Percentiles rank a stretch among this genome's conserved stretches.
phyloP scores from a whole-genome alignment of 2,329 filamentous ascomycete species.

The Phyllosticta citriasiana region DNA sequence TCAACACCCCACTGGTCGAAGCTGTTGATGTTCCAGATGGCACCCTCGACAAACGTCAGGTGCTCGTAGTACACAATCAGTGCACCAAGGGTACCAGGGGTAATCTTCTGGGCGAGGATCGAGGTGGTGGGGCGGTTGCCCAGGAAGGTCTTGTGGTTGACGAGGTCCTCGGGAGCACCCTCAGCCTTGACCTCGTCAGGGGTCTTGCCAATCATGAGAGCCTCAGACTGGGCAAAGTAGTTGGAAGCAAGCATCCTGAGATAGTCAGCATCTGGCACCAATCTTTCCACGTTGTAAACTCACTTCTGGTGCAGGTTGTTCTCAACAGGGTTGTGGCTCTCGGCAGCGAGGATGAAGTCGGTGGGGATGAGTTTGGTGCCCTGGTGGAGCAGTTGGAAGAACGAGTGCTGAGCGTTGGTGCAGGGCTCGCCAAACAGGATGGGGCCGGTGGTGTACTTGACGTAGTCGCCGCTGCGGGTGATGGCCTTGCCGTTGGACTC shows the following conservation, averaged over 20 bases:
- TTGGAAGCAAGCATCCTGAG: slow-evolving; percentile 73
- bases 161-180: slow-evolving; percentile 61
- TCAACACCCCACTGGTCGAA: slow-evolving; percentile 99
- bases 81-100: slow-evolving; percentile 83
- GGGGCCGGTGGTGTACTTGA: slow-evolving; percentile 94
- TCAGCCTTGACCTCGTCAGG: slow-evolving; percentile 70
- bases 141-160: slow-evolving; percentile 98
- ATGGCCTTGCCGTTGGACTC: slow-evolving; percentile 99
- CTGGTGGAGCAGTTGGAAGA: slow-evolving; percentile 99
- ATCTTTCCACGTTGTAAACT: slow-evolving; percentile 5
- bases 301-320: slow-evolving; percentile 85
- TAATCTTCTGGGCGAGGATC: slow-evolving; percentile 88
- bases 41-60: slow-evolving; percentile 93
- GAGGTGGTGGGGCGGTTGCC: slow-evolving; percentile 95
- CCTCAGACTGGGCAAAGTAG: slow-evolving; percentile 83
- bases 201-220: slow-evolving; percentile 84
- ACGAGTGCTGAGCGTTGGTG: slow-evolving; percentile 98
- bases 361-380: slow-evolving; percentile 97
- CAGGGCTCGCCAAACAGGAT: slow-evolving; percentile 97
- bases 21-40: slow-evolving; percentile 98
- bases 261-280: slow-evolving; percentile 14
- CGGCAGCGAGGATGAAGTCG: slow-evolving; percentile 92
- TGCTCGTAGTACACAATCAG: slow-evolving; percentile 99
- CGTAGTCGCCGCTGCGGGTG: slow-evolving; percentile 74
- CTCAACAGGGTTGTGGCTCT: slow-evolving; percentile 93